Evolutionary conservation across 1,284 basidiomycete genomes (phyloP), one percentile per base, ranked within the genome.

Genomic region (Tilletia setariae): DNA sequence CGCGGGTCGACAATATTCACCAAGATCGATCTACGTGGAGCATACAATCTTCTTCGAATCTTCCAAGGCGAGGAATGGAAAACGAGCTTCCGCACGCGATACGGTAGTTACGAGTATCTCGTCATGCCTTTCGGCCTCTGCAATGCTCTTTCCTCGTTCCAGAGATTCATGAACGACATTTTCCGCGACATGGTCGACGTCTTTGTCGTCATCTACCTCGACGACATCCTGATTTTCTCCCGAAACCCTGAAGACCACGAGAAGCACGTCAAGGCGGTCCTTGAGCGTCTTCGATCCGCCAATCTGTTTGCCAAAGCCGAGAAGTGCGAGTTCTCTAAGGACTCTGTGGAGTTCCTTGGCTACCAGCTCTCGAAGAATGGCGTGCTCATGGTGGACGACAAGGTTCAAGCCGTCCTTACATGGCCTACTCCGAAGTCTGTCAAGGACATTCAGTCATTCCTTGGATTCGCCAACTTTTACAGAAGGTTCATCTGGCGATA

Each of bases 391-490:
- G 82, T 85, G 65, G 73, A 76, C 0, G 70, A 66, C 1, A 87
- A 87, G 72, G 68, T 87, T 0, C 28, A 78, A 2, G 75, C 79
- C 1, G 79, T 86, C 47, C 16, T 59, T 0, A 66, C 77, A 6
- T 87, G 86, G 86, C 83, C 83, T 0, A 32, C 23, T 0, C 86
- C 85, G 1, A 70, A 63, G 0, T 75, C 66, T 1, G 68, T 84
- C 19, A 72, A 75, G 35, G 21, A 53, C 13, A 11, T 53, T 7
- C 53, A 56, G 32, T 56, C 53, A 7, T 85, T 84, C 77, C 74
- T 84, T 19, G 84, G 84, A 32, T 81, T 85, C 35, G 78, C 76
- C 35, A 85, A 85, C 68, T 86, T 84, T 72, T 85, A 83, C 68
- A 72, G 83, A 1, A 70, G 79, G 19, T 86, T 86, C 72, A 84